Percentiles rank a stretch among this genome's conserved stretches.
Conservation (phyloP, 2,329 filamentous ascomycete species). For the Scedosporium apiospermum region DNA sequence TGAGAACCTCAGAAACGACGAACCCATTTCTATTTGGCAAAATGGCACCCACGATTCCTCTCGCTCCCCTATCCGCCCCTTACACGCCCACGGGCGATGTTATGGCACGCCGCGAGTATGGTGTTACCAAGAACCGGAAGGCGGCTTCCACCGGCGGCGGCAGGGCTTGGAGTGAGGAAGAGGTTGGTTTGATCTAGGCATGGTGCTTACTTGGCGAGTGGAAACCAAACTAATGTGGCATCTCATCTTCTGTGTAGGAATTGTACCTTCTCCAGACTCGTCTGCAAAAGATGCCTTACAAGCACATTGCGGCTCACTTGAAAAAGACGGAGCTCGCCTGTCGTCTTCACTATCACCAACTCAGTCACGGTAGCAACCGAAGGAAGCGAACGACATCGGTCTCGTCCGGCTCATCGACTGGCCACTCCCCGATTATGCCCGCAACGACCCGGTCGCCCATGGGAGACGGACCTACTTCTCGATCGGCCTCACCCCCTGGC, state of each 20-base stretch:
- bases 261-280: constrained; percentile 75
- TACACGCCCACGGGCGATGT: constrained; percentile 44
- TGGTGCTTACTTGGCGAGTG: too few relatives aligned
- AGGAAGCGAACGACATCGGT: constrained; percentile 67
- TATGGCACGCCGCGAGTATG: constrained; percentile 48
- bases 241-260: constrained; percentile 43
- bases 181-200: constrained; percentile 41
- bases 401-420: constrained; percentile 52
- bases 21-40: neutral
- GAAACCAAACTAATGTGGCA: neutral
- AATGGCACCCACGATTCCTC: constrained; percentile 43
- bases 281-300: constrained; percentile 83
- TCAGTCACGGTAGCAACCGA: constrained; percentile 72
- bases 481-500: constrained; percentile 38
- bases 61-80: constrained; percentile 30
- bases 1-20: neutral
- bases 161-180: constrained; percentile 77
- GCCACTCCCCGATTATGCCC: constrained; percentile 40
- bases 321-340: constrained; percentile 85
- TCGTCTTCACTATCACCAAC: constrained; percentile 78
- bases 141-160: constrained; percentile 62
- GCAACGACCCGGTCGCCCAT: constrained; percentile 40
- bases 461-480: constrained; percentile 30
- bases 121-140: constrained; percentile 58
- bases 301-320: constrained; percentile 75